Percentiles rank a stretch among this genome's conserved stretches.
phyloP scores from a whole-genome alignment of 495 filamentous ascomycete genomes.

The Daldinia caldariorum region DNA sequence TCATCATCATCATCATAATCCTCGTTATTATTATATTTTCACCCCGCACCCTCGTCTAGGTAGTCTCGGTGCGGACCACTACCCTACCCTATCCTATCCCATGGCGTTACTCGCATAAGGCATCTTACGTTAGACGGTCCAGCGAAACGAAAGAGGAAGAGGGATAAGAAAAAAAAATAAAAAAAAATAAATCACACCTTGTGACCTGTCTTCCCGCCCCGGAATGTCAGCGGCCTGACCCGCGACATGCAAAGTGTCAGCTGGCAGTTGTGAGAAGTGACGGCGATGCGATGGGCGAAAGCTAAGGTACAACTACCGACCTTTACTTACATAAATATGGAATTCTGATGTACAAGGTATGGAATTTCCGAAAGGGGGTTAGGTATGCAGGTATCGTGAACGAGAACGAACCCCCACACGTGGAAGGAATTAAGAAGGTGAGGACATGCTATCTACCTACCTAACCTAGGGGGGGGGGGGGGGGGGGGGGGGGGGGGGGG shows the following conservation, averaged over 20 bases:
- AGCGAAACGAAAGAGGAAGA: conserved; percentile 6
- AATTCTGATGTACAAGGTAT: not conserved
- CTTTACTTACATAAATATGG: not conserved
- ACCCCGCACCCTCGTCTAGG: too few relatives aligned
- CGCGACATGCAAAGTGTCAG: conserved; percentile 41
- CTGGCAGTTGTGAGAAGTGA: conserved; percentile 35
- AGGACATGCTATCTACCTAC: not conserved
- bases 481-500: too few relatives aligned
- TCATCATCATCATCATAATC: not conserved
- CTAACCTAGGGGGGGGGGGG: too few relatives aligned
- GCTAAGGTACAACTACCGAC: not conserved
- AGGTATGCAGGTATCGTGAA: not conserved
- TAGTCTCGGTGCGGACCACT: conserved; percentile 20
- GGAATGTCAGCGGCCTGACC: conserved; percentile 39
- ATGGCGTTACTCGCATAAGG: conserved; percentile 30
- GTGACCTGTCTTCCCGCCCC: conserved; percentile 37
- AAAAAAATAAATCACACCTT: conserved; percentile 21
- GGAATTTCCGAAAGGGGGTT: not conserved
- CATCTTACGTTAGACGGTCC: conserved; percentile 42
- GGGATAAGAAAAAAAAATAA: too few relatives aligned
- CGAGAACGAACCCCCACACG: not conserved
- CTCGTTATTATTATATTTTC: not conserved
- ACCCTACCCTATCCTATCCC: too few relatives aligned
- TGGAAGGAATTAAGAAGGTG: not conserved
- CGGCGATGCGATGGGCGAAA: not conserved